phyloP scores from a whole-genome alignment of 1,139 yeast species.

The Citeromyces hawaiiensis region DNA sequence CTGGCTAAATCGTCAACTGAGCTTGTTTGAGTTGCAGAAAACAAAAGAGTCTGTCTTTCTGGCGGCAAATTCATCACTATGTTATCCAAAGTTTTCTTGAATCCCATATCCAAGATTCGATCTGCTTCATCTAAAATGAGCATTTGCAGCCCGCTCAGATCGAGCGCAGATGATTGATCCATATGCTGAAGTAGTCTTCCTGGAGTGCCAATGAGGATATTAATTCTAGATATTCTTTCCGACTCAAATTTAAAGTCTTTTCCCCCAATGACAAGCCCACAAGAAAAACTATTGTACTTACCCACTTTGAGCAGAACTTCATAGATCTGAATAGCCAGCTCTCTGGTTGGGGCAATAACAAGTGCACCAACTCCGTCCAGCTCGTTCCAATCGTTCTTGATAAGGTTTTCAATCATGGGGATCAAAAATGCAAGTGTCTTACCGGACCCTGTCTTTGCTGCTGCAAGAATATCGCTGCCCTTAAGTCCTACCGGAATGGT shows the following conservation, averaged over 20 bases:
- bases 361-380: conserved; percentile 89
- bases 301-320: conserved; percentile 85
- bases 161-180: conserved; percentile 87
- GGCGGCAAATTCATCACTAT: conserved; percentile 76
- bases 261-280: conserved; percentile 95
- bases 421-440: conserved; percentile 85
- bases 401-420: conserved; percentile 67
- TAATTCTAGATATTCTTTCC: conserved; percentile 73
- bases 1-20: conserved; percentile 82
- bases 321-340: conserved; percentile 85
- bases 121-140: conserved; percentile 94
- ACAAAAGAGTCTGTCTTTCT: conserved; percentile 76
- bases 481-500: conserved; percentile 69
- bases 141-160: conserved; percentile 65
- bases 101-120: conserved; percentile 93
- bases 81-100: conserved; percentile 76
- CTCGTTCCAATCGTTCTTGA: conserved; percentile 70
- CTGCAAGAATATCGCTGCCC: conserved; percentile 78
- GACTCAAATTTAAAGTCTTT: conserved; percentile 82
- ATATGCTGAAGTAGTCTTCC: conserved; percentile 90
- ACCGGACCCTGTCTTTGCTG: conserved; percentile 96
- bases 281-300: conserved; percentile 65
- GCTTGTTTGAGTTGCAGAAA: conserved; percentile 90
- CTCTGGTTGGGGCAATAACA: conserved; percentile 88
- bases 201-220: conserved; percentile 89